phyloP scores from a whole-genome alignment of 2,329 filamentous ascomycete genomes.

The Colletotrichum orchidophilum region DNA sequence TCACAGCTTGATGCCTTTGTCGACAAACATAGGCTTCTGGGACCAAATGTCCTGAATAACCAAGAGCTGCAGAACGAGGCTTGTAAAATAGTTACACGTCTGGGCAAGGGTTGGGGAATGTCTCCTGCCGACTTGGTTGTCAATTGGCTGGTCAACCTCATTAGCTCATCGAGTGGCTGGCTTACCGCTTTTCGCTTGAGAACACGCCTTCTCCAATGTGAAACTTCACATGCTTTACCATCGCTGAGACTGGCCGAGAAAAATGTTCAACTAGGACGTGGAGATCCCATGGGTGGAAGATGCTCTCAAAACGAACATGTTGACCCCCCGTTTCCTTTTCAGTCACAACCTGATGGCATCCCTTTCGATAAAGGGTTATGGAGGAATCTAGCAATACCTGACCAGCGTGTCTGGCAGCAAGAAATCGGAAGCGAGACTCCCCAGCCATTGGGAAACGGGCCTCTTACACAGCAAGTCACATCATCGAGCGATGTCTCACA shows the following conservation, averaged over 20 bases:
- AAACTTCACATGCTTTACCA: neutral
- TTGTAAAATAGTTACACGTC: constrained; percentile 24
- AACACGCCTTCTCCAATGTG: neutral
- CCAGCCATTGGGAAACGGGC: neutral
- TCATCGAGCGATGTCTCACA: neutral
- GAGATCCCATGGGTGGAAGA: neutral
- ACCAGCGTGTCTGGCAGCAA: no score
- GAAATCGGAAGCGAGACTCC: neutral
- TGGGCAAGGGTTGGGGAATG: constrained; percentile 21
- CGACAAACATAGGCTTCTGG: neutral
- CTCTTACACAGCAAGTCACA: neutral
- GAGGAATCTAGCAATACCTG: neutral
- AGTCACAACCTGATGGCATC: neutral
- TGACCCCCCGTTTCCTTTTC: neutral
- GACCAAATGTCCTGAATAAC: constrained; percentile 1
- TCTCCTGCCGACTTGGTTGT: constrained; percentile 23
- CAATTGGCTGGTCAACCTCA: constrained; percentile 25
- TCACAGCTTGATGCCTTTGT: constrained; percentile 23
- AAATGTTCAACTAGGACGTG: neutral
- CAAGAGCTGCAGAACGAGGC: constrained; percentile 36
- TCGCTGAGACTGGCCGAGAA: neutral
- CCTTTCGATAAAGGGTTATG: neutral
- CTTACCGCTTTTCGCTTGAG: constrained; percentile 6
- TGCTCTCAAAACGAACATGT: neutral
- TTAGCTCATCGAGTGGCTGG: constrained; percentile 25